Percentiles rank a stretch among this genome's conserved stretches.
Evolutionary conservation across 1,284 basidiomycete genomes (phyloP).

Genomic region (Acaromyces ingoldii): DNA sequence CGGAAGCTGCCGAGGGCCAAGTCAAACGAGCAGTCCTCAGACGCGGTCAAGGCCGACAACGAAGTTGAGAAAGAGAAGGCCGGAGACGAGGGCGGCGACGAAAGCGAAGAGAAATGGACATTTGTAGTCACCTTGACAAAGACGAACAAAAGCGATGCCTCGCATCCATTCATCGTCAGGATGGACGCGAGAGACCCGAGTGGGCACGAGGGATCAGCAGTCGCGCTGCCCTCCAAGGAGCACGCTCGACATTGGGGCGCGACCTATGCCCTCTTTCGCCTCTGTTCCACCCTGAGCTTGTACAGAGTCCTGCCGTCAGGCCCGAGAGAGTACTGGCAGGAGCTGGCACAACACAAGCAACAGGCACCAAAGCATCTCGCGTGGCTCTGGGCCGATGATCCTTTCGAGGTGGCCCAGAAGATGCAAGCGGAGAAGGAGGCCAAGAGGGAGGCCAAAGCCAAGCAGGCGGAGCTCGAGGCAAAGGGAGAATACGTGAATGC

Average conservation of each 20-base stretch:
- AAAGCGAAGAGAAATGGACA: constrained; percentile 18
- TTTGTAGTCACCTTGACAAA: constrained; percentile 45
- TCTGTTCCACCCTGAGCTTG: constrained; percentile 44
- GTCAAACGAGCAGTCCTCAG: not conserved
- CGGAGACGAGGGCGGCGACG: not conserved
- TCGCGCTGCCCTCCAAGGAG: constrained; percentile 36
- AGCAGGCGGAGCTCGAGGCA: constrained; percentile 21
- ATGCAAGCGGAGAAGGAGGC: constrained; percentile 30
- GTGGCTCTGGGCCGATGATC: constrained; percentile 48
- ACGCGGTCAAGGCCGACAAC: not conserved
- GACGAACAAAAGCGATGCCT: constrained; percentile 46
- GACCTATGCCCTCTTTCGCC: constrained; percentile 49
- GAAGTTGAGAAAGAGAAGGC: not conserved
- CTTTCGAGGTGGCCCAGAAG: constrained; percentile 44
- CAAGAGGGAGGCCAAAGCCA: constrained; percentile 18
- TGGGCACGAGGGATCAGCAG: constrained; percentile 26
- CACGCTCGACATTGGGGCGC: constrained; percentile 44
- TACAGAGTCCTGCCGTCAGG: constrained; percentile 45
- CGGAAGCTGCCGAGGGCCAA: not conserved
- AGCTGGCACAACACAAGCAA: constrained; percentile 44
- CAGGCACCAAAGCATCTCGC: constrained; percentile 28
- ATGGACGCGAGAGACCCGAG: constrained; percentile 47
- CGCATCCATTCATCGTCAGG: constrained; percentile 34
- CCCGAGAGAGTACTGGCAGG: constrained; percentile 47
- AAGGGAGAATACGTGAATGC: constrained; percentile 22